Conservation (phyloP, 495 filamentous ascomycete genomes). For the Xylaria palmicola region DNA sequence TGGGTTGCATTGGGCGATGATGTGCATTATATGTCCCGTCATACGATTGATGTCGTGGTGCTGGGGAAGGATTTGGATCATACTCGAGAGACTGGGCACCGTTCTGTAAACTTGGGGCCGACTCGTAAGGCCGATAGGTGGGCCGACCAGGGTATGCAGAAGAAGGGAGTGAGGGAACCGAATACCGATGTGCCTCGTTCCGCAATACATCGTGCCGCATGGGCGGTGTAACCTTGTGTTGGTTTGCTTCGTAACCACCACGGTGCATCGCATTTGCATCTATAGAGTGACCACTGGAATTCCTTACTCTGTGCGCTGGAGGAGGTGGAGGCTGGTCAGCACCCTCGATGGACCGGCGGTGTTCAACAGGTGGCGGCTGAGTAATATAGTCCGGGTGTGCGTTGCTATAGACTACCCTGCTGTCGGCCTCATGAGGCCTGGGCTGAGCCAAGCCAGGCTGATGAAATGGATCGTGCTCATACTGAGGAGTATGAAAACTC, state of each 20-base stretch:
- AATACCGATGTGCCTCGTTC: conserved; percentile 47
- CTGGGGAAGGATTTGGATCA: conserved; percentile 29
- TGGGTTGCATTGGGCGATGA: conserved; percentile 61
- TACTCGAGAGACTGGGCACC: conserved; percentile 28
- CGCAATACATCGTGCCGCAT: conserved; percentile 51
- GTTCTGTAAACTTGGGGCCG: conserved; percentile 35
- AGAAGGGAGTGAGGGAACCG: conserved; percentile 28
- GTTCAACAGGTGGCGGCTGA: conserved; percentile 15
- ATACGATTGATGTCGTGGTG: conserved; percentile 50
- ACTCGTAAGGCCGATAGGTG: conserved; percentile 46
- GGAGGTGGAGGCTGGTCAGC: conserved; percentile 47
- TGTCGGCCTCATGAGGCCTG: conserved; percentile 21
- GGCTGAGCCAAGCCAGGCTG: conserved; percentile 16
- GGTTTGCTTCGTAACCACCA: conserved; percentile 26
- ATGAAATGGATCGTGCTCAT: conserved; percentile 28
- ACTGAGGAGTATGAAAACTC: conserved; percentile 23
- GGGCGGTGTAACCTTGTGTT: conserved; percentile 34
- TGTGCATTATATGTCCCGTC: conserved; percentile 43
- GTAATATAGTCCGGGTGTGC: conserved; percentile 16
- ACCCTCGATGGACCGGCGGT: conserved; percentile 22
- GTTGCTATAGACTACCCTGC: conserved; percentile 20
- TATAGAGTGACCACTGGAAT: conserved; percentile 34
- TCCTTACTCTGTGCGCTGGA: conserved; percentile 43
- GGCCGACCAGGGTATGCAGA: conserved; percentile 45
- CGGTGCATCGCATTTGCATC: neutral